phyloP scores from a whole-genome alignment of 163 green algal species.

The Scenedesmus sp. region DNA sequence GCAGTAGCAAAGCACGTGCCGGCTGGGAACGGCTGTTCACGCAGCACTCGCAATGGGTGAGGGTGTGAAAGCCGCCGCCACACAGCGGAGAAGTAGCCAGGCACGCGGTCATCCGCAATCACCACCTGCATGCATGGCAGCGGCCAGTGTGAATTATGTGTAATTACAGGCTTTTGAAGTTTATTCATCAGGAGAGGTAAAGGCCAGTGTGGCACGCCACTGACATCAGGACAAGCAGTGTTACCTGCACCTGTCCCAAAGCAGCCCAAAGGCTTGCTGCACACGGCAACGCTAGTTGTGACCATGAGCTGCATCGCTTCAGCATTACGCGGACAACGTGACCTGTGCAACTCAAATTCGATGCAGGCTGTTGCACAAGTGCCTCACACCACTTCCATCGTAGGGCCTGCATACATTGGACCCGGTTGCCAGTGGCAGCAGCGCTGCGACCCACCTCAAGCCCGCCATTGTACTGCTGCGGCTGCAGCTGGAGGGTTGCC shows the following conservation, averaged over 20 bases:
- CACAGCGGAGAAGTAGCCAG: conserved; percentile 41
- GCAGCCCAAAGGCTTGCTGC: too few relatives aligned
- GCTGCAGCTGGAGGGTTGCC: conserved; percentile 22
- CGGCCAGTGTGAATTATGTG: not conserved
- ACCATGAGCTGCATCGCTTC: too few relatives aligned
- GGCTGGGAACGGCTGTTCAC: conserved; percentile 24
- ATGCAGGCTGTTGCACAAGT: too few relatives aligned
- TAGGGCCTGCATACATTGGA: too few relatives aligned
- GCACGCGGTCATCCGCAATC: conserved; percentile 34
- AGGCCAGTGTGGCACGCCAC: too few relatives aligned
- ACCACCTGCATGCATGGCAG: conserved; percentile 38
- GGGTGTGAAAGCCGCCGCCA: conserved; percentile 30
- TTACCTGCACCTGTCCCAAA: too few relatives aligned
- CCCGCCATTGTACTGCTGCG: not conserved
- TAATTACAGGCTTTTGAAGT: not conserved
- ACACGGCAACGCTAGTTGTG: too few relatives aligned
- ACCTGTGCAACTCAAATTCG: too few relatives aligned
- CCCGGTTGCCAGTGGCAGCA: not conserved
- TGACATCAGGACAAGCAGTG: too few relatives aligned
- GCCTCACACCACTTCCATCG: too few relatives aligned
- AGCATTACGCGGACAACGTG: too few relatives aligned
- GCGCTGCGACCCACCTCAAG: conserved; percentile 27
- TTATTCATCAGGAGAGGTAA: too few relatives aligned
- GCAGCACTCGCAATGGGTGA: conserved; percentile 26
- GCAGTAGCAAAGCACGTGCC: conserved; percentile 40